Percentiles rank a stretch among this genome's conserved stretches.
These are phyloP conservation scores for Venturia effusa DNA, from an alignment of 2,329 filamentous ascomycete species.

Conservation along the genomic window DNA sequence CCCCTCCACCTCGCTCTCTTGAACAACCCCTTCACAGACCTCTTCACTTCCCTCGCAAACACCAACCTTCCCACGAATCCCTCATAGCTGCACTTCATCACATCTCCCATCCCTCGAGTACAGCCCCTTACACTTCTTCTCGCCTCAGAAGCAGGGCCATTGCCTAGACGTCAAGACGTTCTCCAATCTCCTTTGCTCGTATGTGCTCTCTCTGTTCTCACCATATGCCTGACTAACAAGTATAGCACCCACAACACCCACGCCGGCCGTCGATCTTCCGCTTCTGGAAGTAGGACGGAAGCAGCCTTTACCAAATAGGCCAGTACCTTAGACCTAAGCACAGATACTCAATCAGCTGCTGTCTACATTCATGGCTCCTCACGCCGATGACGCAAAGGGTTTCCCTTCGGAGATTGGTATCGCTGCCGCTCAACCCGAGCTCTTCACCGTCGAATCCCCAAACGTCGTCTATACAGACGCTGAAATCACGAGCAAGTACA, in stretches of 20 bases:
- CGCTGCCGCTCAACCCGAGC: conserved; percentile 40
- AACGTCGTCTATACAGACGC: conserved; percentile 84
- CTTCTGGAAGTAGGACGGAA: conserved; percentile 69
- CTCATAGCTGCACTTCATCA: neutral
- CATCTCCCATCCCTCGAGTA: neutral
- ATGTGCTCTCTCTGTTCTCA: conserved; percentile 31
- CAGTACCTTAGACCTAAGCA: conserved; percentile 11
- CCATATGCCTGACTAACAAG: conserved; percentile 6
- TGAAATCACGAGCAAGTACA: conserved; percentile 88
- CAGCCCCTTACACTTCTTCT: neutral
- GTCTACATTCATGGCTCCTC: conserved; percentile 72
- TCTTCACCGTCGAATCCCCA: conserved; percentile 83
- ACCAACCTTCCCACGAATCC: neutral
- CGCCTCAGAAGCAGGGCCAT: conserved; percentile 21
- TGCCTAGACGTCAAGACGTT: conserved; percentile 78
- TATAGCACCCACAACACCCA: conserved; percentile 84
- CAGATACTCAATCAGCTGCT: conserved; percentile 19
- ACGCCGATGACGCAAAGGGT: conserved; percentile 61
- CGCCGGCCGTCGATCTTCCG: conserved; percentile 89
- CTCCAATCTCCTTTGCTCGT: conserved; percentile 97
- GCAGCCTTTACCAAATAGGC: conserved; percentile 31
- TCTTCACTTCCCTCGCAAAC: neutral
- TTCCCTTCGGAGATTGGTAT: conserved; percentile 34
- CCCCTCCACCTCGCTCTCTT: too few species aligned
- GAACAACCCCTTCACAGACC: neutral